Conservation (phyloP, 176 grass and related monocot species). For the Avena sativa region DNA sequence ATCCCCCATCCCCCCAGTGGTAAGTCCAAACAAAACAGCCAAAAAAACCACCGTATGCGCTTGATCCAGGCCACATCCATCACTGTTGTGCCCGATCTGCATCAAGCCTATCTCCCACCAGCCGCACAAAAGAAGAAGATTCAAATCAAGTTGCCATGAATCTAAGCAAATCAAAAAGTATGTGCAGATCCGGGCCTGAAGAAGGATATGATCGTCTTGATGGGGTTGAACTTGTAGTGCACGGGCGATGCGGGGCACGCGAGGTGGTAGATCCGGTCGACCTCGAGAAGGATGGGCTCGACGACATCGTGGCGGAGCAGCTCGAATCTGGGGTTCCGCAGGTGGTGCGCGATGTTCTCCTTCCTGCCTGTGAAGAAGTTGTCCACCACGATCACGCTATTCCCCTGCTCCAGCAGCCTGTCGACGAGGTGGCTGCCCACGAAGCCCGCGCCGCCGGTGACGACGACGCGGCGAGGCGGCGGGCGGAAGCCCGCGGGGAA, state of each 20-base stretch:
- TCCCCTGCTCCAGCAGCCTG: slow-evolving; percentile 78
- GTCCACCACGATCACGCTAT: slow-evolving; percentile 91
- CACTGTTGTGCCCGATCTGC: slow-evolving; percentile 23
- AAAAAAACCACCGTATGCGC: neutral
- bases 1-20: neutral
- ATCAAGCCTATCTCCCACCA: slow-evolving; percentile 3
- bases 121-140: slow-evolving; percentile 20
- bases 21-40: neutral
- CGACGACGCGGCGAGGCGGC: slow-evolving; percentile 69
- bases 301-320: slow-evolving; percentile 93
- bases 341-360: slow-evolving; percentile 78
- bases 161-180: slow-evolving; percentile 40
- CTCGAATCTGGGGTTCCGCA: slow-evolving; percentile 92
- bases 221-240: slow-evolving; percentile 89
- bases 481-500: slow-evolving; percentile 50
- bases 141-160: slow-evolving; percentile 30
- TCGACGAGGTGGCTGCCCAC: slow-evolving; percentile 92
- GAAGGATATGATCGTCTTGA: slow-evolving; percentile 89
- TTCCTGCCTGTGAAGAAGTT: slow-evolving; percentile 93
- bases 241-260: slow-evolving; percentile 85
- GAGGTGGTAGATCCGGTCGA: slow-evolving; percentile 95
- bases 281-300: slow-evolving; percentile 88
- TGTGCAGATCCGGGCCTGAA: slow-evolving; percentile 30
- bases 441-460: slow-evolving; percentile 89
- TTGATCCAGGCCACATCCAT: slow-evolving; percentile 30